Conservation (phyloP, 225 moss, liverwort and hornwort genomes). For the Polytrichum commune region DNA sequence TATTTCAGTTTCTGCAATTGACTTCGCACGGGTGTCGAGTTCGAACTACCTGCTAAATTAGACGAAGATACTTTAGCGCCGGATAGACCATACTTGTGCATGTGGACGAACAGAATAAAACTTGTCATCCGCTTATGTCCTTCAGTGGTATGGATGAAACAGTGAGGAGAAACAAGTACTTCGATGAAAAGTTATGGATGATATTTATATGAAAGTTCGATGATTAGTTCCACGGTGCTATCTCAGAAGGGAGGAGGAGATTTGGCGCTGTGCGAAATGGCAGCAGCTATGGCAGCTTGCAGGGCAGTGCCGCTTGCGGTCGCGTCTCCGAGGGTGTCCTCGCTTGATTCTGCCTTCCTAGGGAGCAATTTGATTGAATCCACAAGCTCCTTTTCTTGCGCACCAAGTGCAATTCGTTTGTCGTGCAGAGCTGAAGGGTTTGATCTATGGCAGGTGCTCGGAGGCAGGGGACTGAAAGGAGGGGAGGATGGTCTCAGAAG, state of each 20-base stretch:
- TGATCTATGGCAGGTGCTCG: slow-evolving; percentile 74
- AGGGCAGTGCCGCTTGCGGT: slow-evolving; percentile 29
- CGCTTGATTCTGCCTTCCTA: slow-evolving; percentile 19
- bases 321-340: neutral
- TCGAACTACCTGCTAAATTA: neutral
- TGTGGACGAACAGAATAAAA: too few species aligned
- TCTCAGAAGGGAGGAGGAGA: too few species aligned
- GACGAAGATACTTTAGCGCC: neutral
- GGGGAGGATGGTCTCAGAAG: slow-evolving; percentile 71
- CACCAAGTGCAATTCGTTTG: slow-evolving; percentile 4
- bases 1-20: neutral
- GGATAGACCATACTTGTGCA: too few species aligned
- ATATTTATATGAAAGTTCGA: too few species aligned
- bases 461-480: slow-evolving; percentile 79
- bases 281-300: slow-evolving; percentile 39
- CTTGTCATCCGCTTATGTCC: too few species aligned
- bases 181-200: neutral
- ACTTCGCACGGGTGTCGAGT: neutral
- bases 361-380: slow-evolving; percentile 6
- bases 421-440: slow-evolving; percentile 61
- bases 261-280: too few species aligned
- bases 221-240: neutral
- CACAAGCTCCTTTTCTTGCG: neutral
- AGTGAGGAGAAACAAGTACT: too few species aligned
- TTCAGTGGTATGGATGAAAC: too few species aligned